Base-by-base conservation (phyloP, 805 yeast genomes). In the Barnettozyma vustinii region DNA sequence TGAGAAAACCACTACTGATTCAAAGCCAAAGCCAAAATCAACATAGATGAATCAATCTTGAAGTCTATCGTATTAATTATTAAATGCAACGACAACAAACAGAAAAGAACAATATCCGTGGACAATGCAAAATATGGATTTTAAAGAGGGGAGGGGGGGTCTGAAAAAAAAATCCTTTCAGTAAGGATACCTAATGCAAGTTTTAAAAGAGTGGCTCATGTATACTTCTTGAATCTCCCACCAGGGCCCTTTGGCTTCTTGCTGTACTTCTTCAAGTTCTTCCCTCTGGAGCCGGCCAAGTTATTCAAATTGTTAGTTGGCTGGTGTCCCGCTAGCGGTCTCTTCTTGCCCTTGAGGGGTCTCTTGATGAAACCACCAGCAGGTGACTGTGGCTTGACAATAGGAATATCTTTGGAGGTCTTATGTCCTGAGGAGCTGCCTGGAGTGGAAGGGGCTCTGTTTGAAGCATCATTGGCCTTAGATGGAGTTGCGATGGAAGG, bases 281-380 rank as follows among this genome's bases (percentile, higher is more conserved):
- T 53, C 16, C 6, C 21, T 25, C 53, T 55, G 2, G 42, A 26
- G 5, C 52, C 52, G 9, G 37, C 21, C 15, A 57, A 54, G 37
- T 57, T 58, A 9, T 50, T 52, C 45, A 61, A 27, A 37, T 57
- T 61, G 36, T 61, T 61, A 1, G 61, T 58, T 43, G 65, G 65
- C 18, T 45, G 50, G 18, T 35, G 47, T 1, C 51, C 47, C 2
- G 54, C 41, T 0, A 57, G 37, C 4, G 49, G 48, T 23, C 55
- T 37, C 41, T 53, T 58, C n/a, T 25, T 44, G 19, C 52, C 54
- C 46, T 50, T 55, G 13, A 49, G 18, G 20, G 44, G 27, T 19
- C 32, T 46, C 41, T n/a, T 19, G 30, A 18, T 18, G 23, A 36
- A 36, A 36, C 39, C 39, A 36, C 39, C 39, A 36, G 23, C 5